phyloP scores from a whole-genome alignment of 1,139 yeast genomes.

The Lodderomyces jiufengensis region DNA sequence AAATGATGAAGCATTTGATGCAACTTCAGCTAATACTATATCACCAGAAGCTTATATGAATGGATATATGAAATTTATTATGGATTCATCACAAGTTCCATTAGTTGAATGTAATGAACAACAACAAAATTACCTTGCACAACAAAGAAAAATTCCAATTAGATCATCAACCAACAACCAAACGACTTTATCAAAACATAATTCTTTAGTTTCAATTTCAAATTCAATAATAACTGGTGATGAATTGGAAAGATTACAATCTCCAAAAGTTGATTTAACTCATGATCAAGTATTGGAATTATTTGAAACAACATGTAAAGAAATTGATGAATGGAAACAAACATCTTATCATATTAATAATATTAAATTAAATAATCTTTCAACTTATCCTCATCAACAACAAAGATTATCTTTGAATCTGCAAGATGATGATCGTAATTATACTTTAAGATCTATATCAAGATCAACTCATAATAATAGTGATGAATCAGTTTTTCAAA shows the following conservation, averaged over 20 bases:
- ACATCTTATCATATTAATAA: too few relatives aligned
- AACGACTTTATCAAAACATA: too few relatives aligned
- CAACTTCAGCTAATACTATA: constrained; percentile 4
- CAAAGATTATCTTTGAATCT: background rate
- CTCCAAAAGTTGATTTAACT: constrained; percentile 6
- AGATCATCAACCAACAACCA: background rate
- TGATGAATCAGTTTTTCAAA: background rate
- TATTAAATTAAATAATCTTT: too few relatives aligned
- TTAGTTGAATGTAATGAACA: too few relatives aligned
- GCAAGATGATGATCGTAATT: background rate
- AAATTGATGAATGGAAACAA: constrained; percentile 14
- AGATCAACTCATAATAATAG: background rate
- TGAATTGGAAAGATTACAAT: background rate
- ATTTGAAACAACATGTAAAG: constrained; percentile 14
- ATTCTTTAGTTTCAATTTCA: too few relatives aligned
- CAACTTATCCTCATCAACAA: background rate
- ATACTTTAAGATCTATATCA: background rate
- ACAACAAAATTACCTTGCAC: too few relatives aligned
- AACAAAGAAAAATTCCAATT: constrained; percentile 7
- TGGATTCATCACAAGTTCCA: constrained; percentile 8
- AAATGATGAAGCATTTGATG: background rate
- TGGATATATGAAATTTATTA: constrained; percentile 11
- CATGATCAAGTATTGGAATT: constrained; percentile 12
- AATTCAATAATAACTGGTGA: background rate
- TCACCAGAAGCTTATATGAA: constrained; percentile 11